Percentiles rank a stretch among this genome's conserved stretches.
Conservation (phyloP, 768 basidiomycete genomes). For the Butyriboletus loyo region DNA sequence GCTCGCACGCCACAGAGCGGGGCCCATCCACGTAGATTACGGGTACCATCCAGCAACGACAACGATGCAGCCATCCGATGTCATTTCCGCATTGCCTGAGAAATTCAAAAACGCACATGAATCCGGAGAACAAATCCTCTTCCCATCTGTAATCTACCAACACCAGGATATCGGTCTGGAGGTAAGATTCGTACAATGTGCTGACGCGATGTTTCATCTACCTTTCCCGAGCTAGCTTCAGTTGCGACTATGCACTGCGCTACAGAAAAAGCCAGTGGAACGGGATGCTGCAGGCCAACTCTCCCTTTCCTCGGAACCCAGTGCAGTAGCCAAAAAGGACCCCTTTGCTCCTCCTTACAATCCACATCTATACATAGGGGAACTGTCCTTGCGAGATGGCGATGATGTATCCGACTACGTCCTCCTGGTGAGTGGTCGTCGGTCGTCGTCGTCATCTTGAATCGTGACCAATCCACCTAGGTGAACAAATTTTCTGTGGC, state of each 20-base stretch:
- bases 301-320: conserved; percentile 24
- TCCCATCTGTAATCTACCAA: conserved; percentile 64
- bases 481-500: conserved; percentile 86
- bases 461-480: conserved; percentile 36
- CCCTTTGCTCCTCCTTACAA: conserved; percentile 90
- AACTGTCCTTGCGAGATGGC: conserved; percentile 51
- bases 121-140: conserved; percentile 72
- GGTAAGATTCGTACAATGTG: conserved; percentile 37
- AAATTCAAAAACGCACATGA: conserved; percentile 55
- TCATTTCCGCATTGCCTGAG: conserved; percentile 53
- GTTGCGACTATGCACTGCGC: conserved; percentile 79
- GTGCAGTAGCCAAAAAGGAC: conserved; percentile 38
- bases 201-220: background rate
- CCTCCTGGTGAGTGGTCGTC: conserved; percentile 56
- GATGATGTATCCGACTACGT: conserved; percentile 57
- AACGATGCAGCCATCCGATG: conserved; percentile 37
- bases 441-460: background rate
- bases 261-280: conserved; percentile 72
- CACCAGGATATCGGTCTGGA: conserved; percentile 62
- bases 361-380: conserved; percentile 70
- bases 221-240: conserved; percentile 58
- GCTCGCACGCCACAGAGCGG: conserved; percentile 11
- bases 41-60: background rate
- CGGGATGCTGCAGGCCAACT: conserved; percentile 42
- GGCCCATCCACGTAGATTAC: too few relatives aligned